Conservation (phyloP, 2,329 filamentous ascomycete genomes). For the Diplodia sapinea region DNA sequence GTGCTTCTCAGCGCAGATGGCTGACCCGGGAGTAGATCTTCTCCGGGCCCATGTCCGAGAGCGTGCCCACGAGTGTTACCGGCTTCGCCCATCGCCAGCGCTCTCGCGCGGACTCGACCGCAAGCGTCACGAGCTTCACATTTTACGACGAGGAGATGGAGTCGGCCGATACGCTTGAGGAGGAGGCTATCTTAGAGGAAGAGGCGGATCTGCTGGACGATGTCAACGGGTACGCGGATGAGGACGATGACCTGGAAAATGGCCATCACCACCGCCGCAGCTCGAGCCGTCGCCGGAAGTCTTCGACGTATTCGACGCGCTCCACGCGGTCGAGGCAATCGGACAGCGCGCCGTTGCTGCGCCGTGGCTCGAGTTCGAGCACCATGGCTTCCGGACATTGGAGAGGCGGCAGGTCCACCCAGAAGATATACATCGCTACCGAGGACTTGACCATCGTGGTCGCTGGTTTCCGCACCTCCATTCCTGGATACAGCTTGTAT, state of each 20-base stretch:
- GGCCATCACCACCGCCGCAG: conserved; percentile 35
- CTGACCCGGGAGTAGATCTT: conserved; percentile 64
- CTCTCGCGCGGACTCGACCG: conserved; percentile 77
- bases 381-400: conserved; percentile 68
- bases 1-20: conserved; percentile 19
- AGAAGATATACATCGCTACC: conserved; percentile 91
- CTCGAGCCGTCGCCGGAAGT: conserved; percentile 63
- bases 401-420: conserved; percentile 70
- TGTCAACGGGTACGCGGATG: conserved; percentile 42
- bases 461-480: conserved; percentile 84
- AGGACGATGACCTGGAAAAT: conserved; percentile 59
- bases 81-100: conserved; percentile 82
- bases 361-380: conserved; percentile 71
- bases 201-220: conserved; percentile 19
- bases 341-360: conserved; percentile 66
- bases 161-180: conserved; percentile 41
- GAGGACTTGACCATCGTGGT: conserved; percentile 95
- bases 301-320: conserved; percentile 67
- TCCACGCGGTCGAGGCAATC: conserved; percentile 53
- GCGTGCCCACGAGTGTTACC: conserved; percentile 91
- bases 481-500: conserved; percentile 72
- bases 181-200: conserved; percentile 40
- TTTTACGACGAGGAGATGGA: conserved; percentile 81
- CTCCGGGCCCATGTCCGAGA: conserved; percentile 91
- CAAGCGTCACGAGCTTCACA: conserved; percentile 89